Evolutionary conservation across 202 grass and related monocot genomes (phyloP), one percentile per base, ranked within the genome.

Genomic region (Panicum virgatum): DNA sequence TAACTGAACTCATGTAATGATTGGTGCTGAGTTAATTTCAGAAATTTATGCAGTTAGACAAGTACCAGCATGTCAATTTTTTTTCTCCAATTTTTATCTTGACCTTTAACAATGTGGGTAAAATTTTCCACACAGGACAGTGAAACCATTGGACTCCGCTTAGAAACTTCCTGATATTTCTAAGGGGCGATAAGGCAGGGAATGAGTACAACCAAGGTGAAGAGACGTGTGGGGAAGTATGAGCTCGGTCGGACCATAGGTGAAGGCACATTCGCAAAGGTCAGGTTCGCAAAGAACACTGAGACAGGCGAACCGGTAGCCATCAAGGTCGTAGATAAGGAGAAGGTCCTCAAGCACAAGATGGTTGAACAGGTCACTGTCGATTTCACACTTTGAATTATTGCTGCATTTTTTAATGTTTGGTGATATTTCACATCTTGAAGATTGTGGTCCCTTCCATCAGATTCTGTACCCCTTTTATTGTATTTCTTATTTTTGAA

Each of bases 271-370:
- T 94, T 94, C 53, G 89, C 89, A 61, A 94, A 91, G 82, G 92
- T 94, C 65, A 94, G 79, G 52, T 94, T 94, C 59, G 89, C 89
- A 0, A 89, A 79, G 82, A 81, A 94, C 37, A 72, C 82, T 0
- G 87, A 89, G 57, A 89, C 82, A 0, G 89, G 86, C 2, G 92
- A 94, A n/a, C 84, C 89, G 0, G 92, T 91, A 32, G 92, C 92
- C 42, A 89, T 94, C 84, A 94, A 94, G 82, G 89, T 94, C 69
- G 64, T 94, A 6, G 86, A 91, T 25, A 94, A 94, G 84, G 92
- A 94, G 57, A 94, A 91, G 44, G 82, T 94, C 68, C 92, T 94
- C 82, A 89, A 82, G 84, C 92, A 94, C 85, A 94, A 89, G 77
- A 86, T 94, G 84, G 89, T 89, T 20, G 89, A 87, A 46, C 89